Percentiles rank a stretch among this genome's conserved stretches.
Conservation (phyloP, 108 stramenopile species). For the Conticribra weissflogii region DNA sequence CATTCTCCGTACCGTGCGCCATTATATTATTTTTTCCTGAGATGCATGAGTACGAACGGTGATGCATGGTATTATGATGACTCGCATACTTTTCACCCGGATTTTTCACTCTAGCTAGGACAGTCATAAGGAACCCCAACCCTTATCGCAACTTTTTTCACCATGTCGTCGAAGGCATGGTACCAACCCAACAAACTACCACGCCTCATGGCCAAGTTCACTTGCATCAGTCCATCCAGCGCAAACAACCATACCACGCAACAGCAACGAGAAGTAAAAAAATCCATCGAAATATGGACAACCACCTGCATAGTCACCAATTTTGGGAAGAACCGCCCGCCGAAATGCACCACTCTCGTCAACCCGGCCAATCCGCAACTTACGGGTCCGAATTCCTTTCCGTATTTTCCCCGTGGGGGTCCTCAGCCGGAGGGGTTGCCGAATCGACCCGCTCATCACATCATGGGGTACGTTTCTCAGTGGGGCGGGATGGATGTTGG, state of each 20-base stretch:
- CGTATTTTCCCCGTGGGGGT: constrained; percentile 70
- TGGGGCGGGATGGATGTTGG: constrained; percentile 90
- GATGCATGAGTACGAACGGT: too few relatives aligned
- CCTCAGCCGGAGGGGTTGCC: constrained; percentile 24
- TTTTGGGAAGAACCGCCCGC: constrained; percentile 47
- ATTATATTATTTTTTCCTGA: too few relatives aligned
- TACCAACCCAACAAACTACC: constrained; percentile 48
- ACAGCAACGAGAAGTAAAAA: constrained; percentile 1
- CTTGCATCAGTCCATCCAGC: background rate
- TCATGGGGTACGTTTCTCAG: constrained; percentile 72
- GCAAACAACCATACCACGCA: background rate
- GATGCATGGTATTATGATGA: too few relatives aligned
- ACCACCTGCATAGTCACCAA: constrained; percentile 81
- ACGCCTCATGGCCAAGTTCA: constrained; percentile 36
- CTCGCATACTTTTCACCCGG: too few relatives aligned
- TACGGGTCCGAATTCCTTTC: constrained; percentile 68
- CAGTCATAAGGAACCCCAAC: too few relatives aligned
- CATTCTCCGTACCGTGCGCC: too few relatives aligned
- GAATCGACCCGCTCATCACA: constrained; percentile 31
- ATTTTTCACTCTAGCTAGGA: too few relatives aligned
- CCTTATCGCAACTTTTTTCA: too few relatives aligned
- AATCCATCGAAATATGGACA: constrained; percentile 67
- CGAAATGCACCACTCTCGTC: constrained; percentile 47
- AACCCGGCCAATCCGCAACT: constrained; percentile 76
- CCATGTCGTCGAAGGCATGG: constrained; percentile 61